Percentiles rank a stretch among this genome's conserved stretches.
These are phyloP conservation scores for Penicillium sp. DNA, from an alignment of 2,329 filamentous ascomycete genomes.

Conservation along the genomic window DNA sequence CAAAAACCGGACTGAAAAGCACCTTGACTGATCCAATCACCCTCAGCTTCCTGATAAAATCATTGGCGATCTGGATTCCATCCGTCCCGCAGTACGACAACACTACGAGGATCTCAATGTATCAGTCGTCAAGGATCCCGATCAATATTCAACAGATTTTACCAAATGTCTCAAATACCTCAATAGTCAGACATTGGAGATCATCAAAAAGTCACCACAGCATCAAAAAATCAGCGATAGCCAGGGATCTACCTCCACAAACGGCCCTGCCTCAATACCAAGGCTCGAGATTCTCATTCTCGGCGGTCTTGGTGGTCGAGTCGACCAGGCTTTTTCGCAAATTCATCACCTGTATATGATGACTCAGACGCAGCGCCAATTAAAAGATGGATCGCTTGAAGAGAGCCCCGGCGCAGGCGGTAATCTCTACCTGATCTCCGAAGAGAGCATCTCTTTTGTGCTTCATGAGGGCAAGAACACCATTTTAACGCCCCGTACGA, in stretches of 20 bases:
- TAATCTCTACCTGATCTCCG: slow-evolving; percentile 71
- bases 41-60: slow-evolving; percentile 60
- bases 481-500: slow-evolving; percentile 56
- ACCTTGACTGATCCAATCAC: too few relatives aligned
- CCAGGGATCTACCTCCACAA: not conserved
- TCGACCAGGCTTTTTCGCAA: slow-evolving; percentile 87
- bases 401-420: slow-evolving; percentile 33
- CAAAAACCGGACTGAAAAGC: too few relatives aligned
- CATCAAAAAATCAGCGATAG: slow-evolving; percentile 2
- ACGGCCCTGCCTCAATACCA: not conserved
- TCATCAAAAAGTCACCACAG: slow-evolving; percentile 17
- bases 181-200: slow-evolving; percentile 31
- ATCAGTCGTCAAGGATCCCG: slow-evolving; percentile 61
- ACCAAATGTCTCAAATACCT: slow-evolving; percentile 68
- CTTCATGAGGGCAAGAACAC: slow-evolving; percentile 63
- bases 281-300: slow-evolving; percentile 65
- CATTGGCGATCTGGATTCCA: slow-evolving; percentile 86
- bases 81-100: slow-evolving; percentile 55
- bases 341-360: slow-evolving; percentile 71
- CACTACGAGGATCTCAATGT: slow-evolving; percentile 61
- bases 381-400: slow-evolving; percentile 3
- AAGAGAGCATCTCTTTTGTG: slow-evolving; percentile 74
- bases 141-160: slow-evolving; percentile 88
- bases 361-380: slow-evolving; percentile 30
- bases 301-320: slow-evolving; percentile 79